Evolutionary conservation across 108 stramenopile genomes (phyloP).

Genomic region (Skeletonema grethae): DNA sequence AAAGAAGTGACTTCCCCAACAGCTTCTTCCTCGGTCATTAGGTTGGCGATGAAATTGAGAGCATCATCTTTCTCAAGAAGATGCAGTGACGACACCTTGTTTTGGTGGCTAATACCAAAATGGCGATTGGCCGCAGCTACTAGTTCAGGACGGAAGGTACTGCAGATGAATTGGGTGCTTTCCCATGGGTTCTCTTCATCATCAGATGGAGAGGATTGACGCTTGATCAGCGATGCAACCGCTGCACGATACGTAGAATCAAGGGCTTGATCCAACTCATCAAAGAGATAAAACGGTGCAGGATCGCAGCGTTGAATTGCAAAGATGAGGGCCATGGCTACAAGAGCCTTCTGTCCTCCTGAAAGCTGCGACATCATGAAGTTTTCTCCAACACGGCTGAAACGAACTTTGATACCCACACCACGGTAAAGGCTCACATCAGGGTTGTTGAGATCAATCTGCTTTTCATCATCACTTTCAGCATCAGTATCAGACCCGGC

Average conservation of each 20-base stretch:
- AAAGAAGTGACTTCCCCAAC: slow-evolving; percentile 71
- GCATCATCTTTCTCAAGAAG: slow-evolving; percentile 84
- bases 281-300: slow-evolving; percentile 99
- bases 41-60: slow-evolving; percentile 84
- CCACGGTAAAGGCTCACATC: slow-evolving; percentile 89
- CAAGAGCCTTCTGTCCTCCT: slow-evolving; percentile 99
- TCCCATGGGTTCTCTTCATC: slow-evolving; percentile 64
- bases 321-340: slow-evolving; percentile 98
- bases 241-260: slow-evolving; percentile 95
- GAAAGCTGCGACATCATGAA: slow-evolving; percentile 93
- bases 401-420: slow-evolving; percentile 91
- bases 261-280: slow-evolving; percentile 97
- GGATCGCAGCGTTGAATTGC: slow-evolving; percentile 99
- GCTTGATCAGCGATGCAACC: slow-evolving; percentile 94
- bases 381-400: slow-evolving; percentile 89
- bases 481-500: slow-evolving; percentile 44
- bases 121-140: slow-evolving; percentile 88
- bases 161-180: slow-evolving; percentile 97
- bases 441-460: slow-evolving; percentile 58
- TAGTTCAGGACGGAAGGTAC: slow-evolving; percentile 98
- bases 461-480: slow-evolving; percentile 53
- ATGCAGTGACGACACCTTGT: slow-evolving; percentile 87
- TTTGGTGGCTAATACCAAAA: slow-evolving; percentile 89
- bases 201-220: slow-evolving; percentile 87
- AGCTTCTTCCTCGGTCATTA: slow-evolving; percentile 89